Base-by-base conservation (phyloP, 441 rosid genomes). In the Adansonia gregorii region DNA sequence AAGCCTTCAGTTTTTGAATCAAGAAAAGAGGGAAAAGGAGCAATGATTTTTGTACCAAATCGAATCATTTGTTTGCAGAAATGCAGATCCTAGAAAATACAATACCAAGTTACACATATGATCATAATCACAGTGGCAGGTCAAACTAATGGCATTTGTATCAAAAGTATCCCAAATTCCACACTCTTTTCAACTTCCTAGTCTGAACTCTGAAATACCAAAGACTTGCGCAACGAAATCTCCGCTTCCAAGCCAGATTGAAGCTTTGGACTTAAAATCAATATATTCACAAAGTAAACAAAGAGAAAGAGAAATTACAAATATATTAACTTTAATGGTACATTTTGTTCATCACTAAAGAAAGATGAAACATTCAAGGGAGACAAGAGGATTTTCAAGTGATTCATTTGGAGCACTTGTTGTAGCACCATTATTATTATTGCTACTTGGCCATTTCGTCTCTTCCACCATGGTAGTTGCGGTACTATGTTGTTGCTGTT, bases 311-410 rank as follows among this genome's bases (percentile, higher is more conserved):
- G 3, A n/a, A 43, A 7, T 5, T 24, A 45, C 3, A 60, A 35
- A 56, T 17, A 56, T 11, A 51, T 14, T 35, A 49, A 66, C 12
- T 11, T n/a, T 27, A 15, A 35, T 2, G 24, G 20, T 22, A n/a
- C 46, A 41, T 39, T 49, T n/a, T 8, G 24, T 43, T 64, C 64
- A 63, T 24, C 1, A 60, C 78, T 73, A 93, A 49, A 94, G 94
- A 75, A 94, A 94, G 70, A 94, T 94, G 83, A 94, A 94, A 74
- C 98, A 94, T 86, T 94, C 98, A 66, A 94, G 78, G 0, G 97
- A 91, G 8, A 94, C 97, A 15, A 85, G 92, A 63, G 96, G 96
- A 78, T 90, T 90, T 79, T 94, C 96, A 14, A 91, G 84, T 8
- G 93, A 85, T 78, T 94, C 97, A 4, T 82, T 86, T 19, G 86